Evolutionary conservation across 441 rosid genomes (phyloP).

Genomic region (Macaranga tanarius): DNA sequence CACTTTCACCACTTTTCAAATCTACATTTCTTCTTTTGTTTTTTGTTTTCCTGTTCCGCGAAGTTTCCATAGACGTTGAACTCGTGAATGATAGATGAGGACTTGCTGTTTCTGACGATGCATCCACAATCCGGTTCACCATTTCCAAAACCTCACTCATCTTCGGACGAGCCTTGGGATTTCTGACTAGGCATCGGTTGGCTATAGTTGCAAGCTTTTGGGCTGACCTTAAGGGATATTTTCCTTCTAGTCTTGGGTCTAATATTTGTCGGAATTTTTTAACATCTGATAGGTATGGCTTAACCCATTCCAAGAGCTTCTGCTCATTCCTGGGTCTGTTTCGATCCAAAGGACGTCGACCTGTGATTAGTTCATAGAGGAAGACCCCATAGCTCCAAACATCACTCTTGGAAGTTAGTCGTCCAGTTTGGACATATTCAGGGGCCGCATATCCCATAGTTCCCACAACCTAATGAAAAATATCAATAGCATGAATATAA

Average conservation of each 20-base stretch:
- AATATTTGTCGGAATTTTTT: conserved; percentile 56
- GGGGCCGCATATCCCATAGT: conserved; percentile 98
- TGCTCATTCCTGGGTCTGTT: conserved; percentile 81
- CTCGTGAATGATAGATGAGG: conserved; percentile 6
- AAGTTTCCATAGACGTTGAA: conserved; percentile 24
- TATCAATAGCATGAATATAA: conserved; percentile 4
- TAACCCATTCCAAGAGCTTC: conserved; percentile 89
- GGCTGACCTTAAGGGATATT: conserved; percentile 48
- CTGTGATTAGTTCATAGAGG: conserved; percentile 88
- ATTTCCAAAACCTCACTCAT: conserved; percentile 90
- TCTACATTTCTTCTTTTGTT: conserved; percentile 39
- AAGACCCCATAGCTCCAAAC: conserved; percentile 96
- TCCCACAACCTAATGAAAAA: conserved; percentile 74
- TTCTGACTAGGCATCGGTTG: conserved; percentile 66
- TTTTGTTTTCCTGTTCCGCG: conserved; percentile 20
- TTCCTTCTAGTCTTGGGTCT: conserved; percentile 74
- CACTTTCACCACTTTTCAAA: conserved; percentile 36
- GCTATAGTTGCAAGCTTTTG: conserved; percentile 70
- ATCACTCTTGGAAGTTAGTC: conserved; percentile 81
- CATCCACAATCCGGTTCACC: conserved; percentile 53
- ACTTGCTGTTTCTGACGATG: conserved; percentile 36
- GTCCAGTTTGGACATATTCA: conserved; percentile 83
- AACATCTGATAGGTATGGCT: conserved; percentile 59
- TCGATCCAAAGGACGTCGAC: conserved; percentile 76
- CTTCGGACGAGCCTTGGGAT: conserved; percentile 77